Evolutionary conservation across 371 early-diverging fungal species (phyloP).

Genomic region (Batkoa obscura): DNA sequence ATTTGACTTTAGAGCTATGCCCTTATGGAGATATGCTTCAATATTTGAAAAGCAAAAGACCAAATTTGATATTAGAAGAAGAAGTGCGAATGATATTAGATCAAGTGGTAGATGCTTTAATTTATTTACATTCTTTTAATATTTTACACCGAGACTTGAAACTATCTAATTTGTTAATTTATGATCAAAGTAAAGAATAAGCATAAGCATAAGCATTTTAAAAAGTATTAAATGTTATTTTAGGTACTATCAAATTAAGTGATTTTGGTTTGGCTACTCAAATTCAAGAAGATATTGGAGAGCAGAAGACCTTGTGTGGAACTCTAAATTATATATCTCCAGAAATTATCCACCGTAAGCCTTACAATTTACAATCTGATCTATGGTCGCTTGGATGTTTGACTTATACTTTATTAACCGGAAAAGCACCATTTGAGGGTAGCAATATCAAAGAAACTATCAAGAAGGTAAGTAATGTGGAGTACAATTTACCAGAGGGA

Average conservation of each 20-base stretch:
- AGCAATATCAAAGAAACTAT: too few species aligned
- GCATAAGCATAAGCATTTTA: too few species aligned
- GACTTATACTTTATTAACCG: constrained; percentile 37
- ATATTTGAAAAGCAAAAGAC: constrained; percentile 16
- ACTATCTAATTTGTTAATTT: constrained; percentile 79
- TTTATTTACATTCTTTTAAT: constrained; percentile 54
- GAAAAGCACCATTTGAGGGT: constrained; percentile 50
- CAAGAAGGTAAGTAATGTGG: too few species aligned
- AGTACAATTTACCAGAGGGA: too few species aligned
- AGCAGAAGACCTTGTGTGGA: background rate
- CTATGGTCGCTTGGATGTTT: constrained; percentile 52
- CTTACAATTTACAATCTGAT: constrained; percentile 40
- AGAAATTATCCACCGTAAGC: constrained; percentile 11
- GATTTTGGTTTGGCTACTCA: background rate
- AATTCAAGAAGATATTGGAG: background rate
- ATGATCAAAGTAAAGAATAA: background rate
- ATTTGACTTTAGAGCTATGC: background rate
- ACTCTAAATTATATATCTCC: constrained; percentile 4
- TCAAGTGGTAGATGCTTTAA: constrained; percentile 78
- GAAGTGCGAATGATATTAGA: constrained; percentile 41
- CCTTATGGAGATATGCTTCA: background rate
- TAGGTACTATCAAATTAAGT: background rate
- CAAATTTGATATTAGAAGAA: constrained; percentile 17
- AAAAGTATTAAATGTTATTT: too few species aligned
- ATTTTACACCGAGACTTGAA: constrained; percentile 97